A percentile compares a stretch with the other conserved stretches of the same genome.
Evolutionary conservation across 306 rosid genomes (phyloP).

Genomic region (Oxytropis ochrocephala): DNA sequence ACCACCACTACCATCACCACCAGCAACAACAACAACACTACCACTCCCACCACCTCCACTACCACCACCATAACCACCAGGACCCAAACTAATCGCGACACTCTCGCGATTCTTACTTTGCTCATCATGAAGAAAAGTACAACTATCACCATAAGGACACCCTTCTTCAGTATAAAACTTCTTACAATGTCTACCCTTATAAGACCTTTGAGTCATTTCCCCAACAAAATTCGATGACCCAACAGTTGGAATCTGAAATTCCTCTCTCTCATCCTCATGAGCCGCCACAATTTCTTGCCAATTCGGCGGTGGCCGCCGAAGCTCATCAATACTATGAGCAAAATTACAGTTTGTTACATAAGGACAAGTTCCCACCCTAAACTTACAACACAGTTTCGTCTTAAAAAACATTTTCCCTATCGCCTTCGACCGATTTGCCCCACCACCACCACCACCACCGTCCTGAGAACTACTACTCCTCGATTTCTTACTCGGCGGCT

Average conservation of each 20-base stretch:
- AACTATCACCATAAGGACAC: slow-evolving; percentile 92
- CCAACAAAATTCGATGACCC: slow-evolving; percentile 49
- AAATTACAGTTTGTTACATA: slow-evolving; percentile 88
- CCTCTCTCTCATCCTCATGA: slow-evolving; percentile 92
- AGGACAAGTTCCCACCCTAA: slow-evolving; percentile 86
- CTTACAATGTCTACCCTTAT: slow-evolving; percentile 93
- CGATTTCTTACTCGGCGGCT: slow-evolving; percentile 78
- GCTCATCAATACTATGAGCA: slow-evolving; percentile 97
- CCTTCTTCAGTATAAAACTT: slow-evolving; percentile 97
- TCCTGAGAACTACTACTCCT: slow-evolving; percentile 58
- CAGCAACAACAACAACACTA: not conserved
- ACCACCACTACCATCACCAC: not conserved
- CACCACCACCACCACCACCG: not conserved
- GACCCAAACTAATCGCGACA: slow-evolving; percentile 95
- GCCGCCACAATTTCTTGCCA: slow-evolving; percentile 99
- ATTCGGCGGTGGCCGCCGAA: slow-evolving; percentile 87
- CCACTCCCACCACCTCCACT: not conserved
- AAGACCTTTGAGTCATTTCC: slow-evolving; percentile 57
- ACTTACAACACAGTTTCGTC: slow-evolving; percentile 96
- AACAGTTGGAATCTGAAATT: slow-evolving; percentile 80
- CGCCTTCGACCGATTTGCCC: slow-evolving; percentile 47
- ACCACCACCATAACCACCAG: slow-evolving; percentile 79
- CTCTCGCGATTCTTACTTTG: slow-evolving; percentile 90
- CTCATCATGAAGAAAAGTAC: slow-evolving; percentile 96
- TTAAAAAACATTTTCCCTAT: slow-evolving; percentile 98